Base-by-base conservation (phyloP, 352 stramenopile species). In the Saprolegnia diclina region DNA sequence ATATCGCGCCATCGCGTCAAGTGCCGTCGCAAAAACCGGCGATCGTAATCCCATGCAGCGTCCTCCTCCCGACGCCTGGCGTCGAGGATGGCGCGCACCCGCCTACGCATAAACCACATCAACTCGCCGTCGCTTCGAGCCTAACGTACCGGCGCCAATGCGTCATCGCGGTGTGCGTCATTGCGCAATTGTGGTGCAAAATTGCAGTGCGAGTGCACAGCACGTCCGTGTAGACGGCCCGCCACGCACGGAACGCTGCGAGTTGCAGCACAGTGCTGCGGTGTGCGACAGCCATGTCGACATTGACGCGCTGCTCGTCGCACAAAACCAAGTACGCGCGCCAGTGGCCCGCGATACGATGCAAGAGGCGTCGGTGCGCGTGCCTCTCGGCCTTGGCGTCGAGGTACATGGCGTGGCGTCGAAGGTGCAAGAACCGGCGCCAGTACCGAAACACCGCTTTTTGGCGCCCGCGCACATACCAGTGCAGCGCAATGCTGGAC, bases 381-480 rank as follows among this genome's bases (percentile, higher is more conserved):
- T 55, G 37, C 24, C 19, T 9, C 4, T n/a, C n/a, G 11, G 40
- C 13, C 24, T 35, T 40, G n/a, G 40, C 38, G 40, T 19, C 29
- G 57, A 22, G 13, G 24, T 54, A 54, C 21, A 18, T 37, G 42
- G n/a, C 10, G n/a, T 66, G 57, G 5, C 13, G 18, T 54, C n/a
- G 38, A 32, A 66, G 22, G 5, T 54, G 57, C 9, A 66, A 40
- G 18, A 38, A 66, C 2, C 40, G 40, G 16, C 57, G 57, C 53
- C 53, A 61, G 1, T 1, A 14, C 4, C 53, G 53, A 18, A 61
- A 21, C 21, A 35, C 24, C 53, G 22, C 18, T 22, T 61, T 37
- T 14, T 26, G 14, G 5, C 40, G 22, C 11, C 32, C 21, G 7
- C 22, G 6, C 7, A 40, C 19, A 22, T 40, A 42, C 53, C 53